Evolutionary conservation across 2,329 filamentous ascomycete species (phyloP), one percentile per base, ranked within the genome.

Genomic region (Trichoderma koningii): DNA sequence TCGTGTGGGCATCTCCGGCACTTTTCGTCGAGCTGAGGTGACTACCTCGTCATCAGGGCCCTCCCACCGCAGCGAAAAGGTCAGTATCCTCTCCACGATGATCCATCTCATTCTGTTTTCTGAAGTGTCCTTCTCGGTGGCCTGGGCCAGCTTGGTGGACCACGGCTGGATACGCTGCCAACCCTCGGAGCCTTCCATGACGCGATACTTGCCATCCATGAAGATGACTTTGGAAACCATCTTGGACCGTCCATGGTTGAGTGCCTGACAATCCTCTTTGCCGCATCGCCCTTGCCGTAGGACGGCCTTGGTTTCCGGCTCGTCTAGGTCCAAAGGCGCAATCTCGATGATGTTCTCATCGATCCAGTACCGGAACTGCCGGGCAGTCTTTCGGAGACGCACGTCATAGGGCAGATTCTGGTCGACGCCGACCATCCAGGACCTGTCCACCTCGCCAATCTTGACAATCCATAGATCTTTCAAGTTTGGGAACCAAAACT

Each of bases 391-490:
- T 59, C 70, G 71, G 26, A 75, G 66, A 3, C 73, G 74, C 26
- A 67, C 66, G 51, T 76, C 70, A 50, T 71, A 73, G 4, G 74
- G 69, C 41, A 74, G 69, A 45, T 71, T 69, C 38, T 63, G 69
- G 56, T 78, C 74, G n/a, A 73, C 71, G 28, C 70, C 71, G 28
- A 78, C 69, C 70, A 73, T 73, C 76, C 76, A 78, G 14, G 71
- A 74, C 47, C 71, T 69, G 53, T 77, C 75, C 14, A 78, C 73
- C 55, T 77, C 75, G 23, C 76, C 76, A 63, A 78, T 71, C 66
- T 78, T 78, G 66, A 78, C 72, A 66, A 78, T 76, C 76, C 76
- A 78, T 21, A 78, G 64, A 19, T 78, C 76, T 42, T 73, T 70
- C 53, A 78, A 65, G 65, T 77, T 78, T 4, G 76, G 76, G 51